Evolutionary conservation across 192 early-diverging fungal genomes (phyloP), one percentile per base, ranked within the genome.

Genomic region (Entomortierella chlamydospora): DNA sequence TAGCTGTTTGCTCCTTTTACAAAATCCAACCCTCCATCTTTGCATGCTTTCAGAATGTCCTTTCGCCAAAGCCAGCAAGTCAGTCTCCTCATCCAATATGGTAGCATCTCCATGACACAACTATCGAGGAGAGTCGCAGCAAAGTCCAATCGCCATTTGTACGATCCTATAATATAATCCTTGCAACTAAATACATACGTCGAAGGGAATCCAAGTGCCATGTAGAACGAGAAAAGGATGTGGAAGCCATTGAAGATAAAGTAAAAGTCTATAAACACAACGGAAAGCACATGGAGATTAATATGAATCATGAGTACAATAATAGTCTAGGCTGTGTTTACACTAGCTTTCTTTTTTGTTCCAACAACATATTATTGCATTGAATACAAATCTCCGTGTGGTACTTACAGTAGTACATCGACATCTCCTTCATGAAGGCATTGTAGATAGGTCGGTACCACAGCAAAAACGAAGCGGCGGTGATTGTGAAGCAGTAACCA

Each of bases 371-470:
- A n/a, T n/a, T n/a, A n/a, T n/a, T n/a, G n/a, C n/a, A n/a, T n/a
- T n/a, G n/a, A n/a, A n/a, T n/a, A n/a, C n/a, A n/a, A n/a, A n/a
- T n/a, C n/a, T n/a, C n/a, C n/a, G n/a, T n/a, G n/a, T n/a, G n/a
- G n/a, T n/a, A 72, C 76, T 83, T 88, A 90, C 88, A 94, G 72
- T 92, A 95, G 82, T 94, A 96, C 60, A 96, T 86, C 25, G 92
- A 93, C 65, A 89, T 88, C 72, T 95, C 93, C 83, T 93, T 94
- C 89, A 91, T 90, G 72, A 92, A 96, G 39, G 94, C 94, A 49
- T 92, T 92, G 83, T 96, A 96, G 39, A 93, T 84, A 25, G 95
- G 95, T 13, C 94, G 89, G 81, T 96, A 96, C 95, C 95, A 95
- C 54, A 92, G 34, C 80, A 94, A 93, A 82, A 96, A 93, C 59